Base-by-base conservation (phyloP, 2,329 filamentous ascomycete genomes). In the Colletotrichum euphorbiae region DNA sequence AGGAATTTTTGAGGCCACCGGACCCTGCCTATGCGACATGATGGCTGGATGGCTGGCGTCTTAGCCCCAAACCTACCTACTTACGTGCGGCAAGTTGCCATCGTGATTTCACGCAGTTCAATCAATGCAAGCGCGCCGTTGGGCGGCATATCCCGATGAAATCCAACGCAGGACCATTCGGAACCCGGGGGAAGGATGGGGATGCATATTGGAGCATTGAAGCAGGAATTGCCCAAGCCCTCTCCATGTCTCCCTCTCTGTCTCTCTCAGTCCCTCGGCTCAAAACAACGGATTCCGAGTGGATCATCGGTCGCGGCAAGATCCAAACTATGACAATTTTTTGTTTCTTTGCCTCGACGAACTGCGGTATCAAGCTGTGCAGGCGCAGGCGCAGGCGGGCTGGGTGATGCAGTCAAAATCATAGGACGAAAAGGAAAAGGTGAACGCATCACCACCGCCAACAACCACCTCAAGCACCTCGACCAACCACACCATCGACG, bases 381-480 rank as follows among this genome's bases (percentile, higher is more conserved):
- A 17, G 17, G 28, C 55, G 55, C 28, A 17, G 17, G 28, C 55
- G 55, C 36, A 38, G 11, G 36, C 36, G 4, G 3, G 7, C 2
- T 46, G 24, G 54, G 21, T n/a, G 19, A 33, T 21, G 24, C 24
- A 28, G 24, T 28, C 24, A 17, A 51, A 24, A 31, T 40, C 33
- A 51, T 61, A 6, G 46, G 58, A 51, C 19, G 15, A 33, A 51
- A 51, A 28, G 28, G 48, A 0, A 17, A 24, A 17, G 7, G 28
- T 2, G 6, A 45, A 61, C 46, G 58, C 36, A 52, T 61, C 58
- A 61, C 46, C 46, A 43, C 58, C 58, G 45, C 58, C 58, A 51
- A 46, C 38, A 28, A 48, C 40, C 28, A n/a, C n/a, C n/a, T n/a
- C n/a, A 28, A 59, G 17, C 17, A 56, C 15, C 19, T 11, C n/a